Percentiles rank a stretch among this genome's conserved stretches.
Conservation (phyloP, 805 yeast species). For the Candida chauliodis region DNA sequence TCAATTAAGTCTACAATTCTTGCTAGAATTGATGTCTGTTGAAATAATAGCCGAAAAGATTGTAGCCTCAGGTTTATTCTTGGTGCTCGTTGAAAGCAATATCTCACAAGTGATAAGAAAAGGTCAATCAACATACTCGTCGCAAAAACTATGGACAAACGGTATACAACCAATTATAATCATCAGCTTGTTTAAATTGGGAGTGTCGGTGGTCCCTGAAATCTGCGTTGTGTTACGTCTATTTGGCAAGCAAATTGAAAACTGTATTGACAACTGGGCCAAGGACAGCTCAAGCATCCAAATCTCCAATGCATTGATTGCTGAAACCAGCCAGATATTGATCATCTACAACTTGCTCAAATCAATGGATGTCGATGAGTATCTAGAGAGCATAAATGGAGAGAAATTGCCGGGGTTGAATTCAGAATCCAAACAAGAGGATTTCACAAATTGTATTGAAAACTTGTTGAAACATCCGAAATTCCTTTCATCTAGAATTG, state of each 20-base stretch:
- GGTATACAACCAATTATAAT: constrained; percentile 72
- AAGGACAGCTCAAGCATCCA: constrained; percentile 44
- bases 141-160: constrained; percentile 75
- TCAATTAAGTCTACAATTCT: constrained; percentile 62
- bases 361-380: constrained; percentile 50
- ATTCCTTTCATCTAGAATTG: constrained; percentile 65
- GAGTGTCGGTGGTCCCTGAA: constrained; percentile 61
- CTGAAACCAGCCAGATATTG: constrained; percentile 55
- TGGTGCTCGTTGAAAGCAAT: constrained; percentile 71
- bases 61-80: constrained; percentile 56
- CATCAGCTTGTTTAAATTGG: constrained; percentile 57
- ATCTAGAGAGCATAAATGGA: constrained; percentile 20
- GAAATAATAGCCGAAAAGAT: constrained; percentile 65
- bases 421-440: constrained; percentile 52
- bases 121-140: constrained; percentile 53
- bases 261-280: constrained; percentile 68
- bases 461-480: constrained; percentile 85
- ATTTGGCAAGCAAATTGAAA: constrained; percentile 63
- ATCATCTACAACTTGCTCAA: constrained; percentile 58
- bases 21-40: constrained; percentile 63
- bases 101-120: constrained; percentile 62
- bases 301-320: constrained; percentile 32
- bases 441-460: constrained; percentile 57
- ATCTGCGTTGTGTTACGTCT: constrained; percentile 57
- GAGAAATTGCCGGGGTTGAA: constrained; percentile 57